Percentiles rank a stretch among this genome's conserved stretches.
Conservation (phyloP, 2,329 filamentous ascomycete species). For the Trichoderma endophyticum region DNA sequence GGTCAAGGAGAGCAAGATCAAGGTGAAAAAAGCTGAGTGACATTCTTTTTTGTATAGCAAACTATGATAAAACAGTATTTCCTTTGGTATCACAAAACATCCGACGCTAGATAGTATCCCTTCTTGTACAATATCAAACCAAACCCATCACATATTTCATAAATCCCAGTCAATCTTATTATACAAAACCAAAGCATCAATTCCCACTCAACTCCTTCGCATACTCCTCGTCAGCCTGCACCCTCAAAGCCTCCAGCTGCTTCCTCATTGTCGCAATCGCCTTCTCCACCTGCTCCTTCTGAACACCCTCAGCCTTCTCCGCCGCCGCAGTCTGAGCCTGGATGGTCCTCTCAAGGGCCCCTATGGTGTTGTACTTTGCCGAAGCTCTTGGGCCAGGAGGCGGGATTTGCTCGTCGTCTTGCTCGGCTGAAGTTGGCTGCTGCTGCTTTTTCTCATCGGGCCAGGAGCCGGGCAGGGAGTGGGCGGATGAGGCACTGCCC, state of each 20-base stretch:
- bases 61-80: background rate
- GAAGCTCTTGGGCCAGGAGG: constrained; percentile 28
- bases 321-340: constrained; percentile 31
- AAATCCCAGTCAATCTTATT: background rate
- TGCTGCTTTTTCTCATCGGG: constrained; percentile 30
- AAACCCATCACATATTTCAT: background rate
- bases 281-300: constrained; percentile 27
- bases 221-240: constrained; percentile 48
- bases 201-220: constrained; percentile 37
- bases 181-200: background rate
- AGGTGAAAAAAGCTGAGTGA: background rate
- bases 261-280: constrained; percentile 40
- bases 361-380: constrained; percentile 37
- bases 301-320: constrained; percentile 23
- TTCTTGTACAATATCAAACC: background rate
- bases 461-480: constrained; percentile 34
- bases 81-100: constrained; percentile 1
- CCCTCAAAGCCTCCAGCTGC: constrained; percentile 37
- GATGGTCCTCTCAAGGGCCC: constrained; percentile 35
- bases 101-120: background rate
- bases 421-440: background rate
- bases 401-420: constrained; percentile 12
- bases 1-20: background rate
- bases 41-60: background rate
- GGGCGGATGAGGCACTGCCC: background rate